Conservation (phyloP, 495 filamentous ascomycete species). For the Lasiosphaeris hirsuta region DNA sequence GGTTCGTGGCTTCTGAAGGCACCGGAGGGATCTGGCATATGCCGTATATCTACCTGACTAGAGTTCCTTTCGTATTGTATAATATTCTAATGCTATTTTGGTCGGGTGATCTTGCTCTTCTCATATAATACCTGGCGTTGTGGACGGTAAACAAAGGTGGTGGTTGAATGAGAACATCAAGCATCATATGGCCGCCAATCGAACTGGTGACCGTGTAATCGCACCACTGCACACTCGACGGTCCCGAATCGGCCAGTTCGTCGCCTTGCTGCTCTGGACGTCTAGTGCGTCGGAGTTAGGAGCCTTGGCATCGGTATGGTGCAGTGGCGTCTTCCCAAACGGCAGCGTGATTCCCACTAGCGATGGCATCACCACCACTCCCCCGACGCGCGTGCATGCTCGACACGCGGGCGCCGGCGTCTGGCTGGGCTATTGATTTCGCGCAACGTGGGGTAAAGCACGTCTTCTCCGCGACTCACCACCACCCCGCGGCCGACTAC, state of each 20-base stretch:
- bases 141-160: too few relatives aligned
- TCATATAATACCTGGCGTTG: too few relatives aligned
- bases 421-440: slow-evolving; percentile 10
- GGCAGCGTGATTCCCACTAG: slow-evolving; percentile 1
- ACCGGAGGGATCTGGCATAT: too few relatives aligned
- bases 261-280: neutral
- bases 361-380: slow-evolving; percentile 12
- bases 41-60: too few relatives aligned
- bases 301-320: neutral
- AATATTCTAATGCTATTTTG: too few relatives aligned
- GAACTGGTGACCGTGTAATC: too few relatives aligned
- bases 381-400: neutral
- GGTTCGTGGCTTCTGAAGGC: too few relatives aligned
- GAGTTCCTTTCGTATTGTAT: too few relatives aligned
- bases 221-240: neutral
- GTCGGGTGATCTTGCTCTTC: too few relatives aligned
- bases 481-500: neutral
- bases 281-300: slow-evolving; percentile 2
- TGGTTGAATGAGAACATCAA: too few relatives aligned
- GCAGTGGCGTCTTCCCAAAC: neutral
- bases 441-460: slow-evolving; percentile 20
- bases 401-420: neutral
- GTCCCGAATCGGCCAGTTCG: neutral
- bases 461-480: slow-evolving; percentile 8
- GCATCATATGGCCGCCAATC: too few relatives aligned